Evolutionary conservation across 2,329 filamentous ascomycete genomes (phyloP).

Genomic region (Botrytis medusae): DNA sequence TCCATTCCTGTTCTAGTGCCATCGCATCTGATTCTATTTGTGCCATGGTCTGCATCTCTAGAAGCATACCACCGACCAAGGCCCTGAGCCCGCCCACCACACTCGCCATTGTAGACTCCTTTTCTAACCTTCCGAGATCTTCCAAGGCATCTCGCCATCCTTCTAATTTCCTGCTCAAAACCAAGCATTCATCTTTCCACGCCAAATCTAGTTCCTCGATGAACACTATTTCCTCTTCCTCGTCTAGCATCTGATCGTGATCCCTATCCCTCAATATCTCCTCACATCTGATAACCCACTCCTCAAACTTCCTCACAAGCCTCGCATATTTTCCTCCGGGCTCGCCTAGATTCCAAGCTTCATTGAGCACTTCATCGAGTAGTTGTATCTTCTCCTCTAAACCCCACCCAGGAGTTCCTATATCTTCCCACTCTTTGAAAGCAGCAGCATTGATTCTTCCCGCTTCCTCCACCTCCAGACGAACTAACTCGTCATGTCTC

Average conservation of each 20-base stretch:
- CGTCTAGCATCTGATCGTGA: conserved; percentile 28
- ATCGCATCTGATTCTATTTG: conserved; percentile 59
- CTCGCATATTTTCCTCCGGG: conserved; percentile 56
- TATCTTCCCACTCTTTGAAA: conserved; percentile 50
- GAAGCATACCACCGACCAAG: conserved; percentile 59
- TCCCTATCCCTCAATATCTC: conserved; percentile 49
- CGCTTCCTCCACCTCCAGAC: conserved; percentile 47
- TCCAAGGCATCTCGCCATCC: conserved; percentile 52
- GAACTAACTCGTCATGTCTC: conserved; percentile 46
- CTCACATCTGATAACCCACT: conserved; percentile 53
- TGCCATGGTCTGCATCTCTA: conserved; percentile 62
- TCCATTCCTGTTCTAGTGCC: conserved; percentile 58
- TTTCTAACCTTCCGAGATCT: conserved; percentile 44
- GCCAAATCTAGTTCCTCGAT: conserved; percentile 54
- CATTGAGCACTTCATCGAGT: conserved; percentile 56
- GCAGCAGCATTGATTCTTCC: conserved; percentile 53
- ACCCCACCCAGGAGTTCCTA: conserved; percentile 38
- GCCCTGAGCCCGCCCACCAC: conserved; percentile 50
- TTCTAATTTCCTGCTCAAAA: conserved; percentile 55
- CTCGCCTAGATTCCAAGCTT: conserved; percentile 58
- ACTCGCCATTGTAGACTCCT: conserved; percentile 45
- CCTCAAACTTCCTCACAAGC: conserved; percentile 57
- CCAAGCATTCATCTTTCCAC: conserved; percentile 60
- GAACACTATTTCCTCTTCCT: conserved; percentile 47
- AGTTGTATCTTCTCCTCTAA: conserved; percentile 58